These are phyloP conservation scores for Lupinus albus DNA, from an alignment of 306 rosid species.

Conservation along the genomic window DNA sequence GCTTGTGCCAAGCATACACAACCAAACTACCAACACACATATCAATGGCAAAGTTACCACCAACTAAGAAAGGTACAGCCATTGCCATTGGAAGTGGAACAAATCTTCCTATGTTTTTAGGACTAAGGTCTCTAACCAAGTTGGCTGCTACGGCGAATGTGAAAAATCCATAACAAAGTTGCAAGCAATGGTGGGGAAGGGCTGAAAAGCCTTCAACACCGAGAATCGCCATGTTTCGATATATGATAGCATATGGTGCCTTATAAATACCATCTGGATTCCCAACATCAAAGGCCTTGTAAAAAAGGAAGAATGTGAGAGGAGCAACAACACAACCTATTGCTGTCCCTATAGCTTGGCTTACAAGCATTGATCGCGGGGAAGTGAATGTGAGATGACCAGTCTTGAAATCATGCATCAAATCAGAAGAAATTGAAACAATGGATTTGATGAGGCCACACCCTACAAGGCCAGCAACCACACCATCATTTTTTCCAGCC, in stretches of 20 bases:
- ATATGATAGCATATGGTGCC: slow-evolving; percentile 91
- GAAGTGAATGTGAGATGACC: slow-evolving; percentile 94
- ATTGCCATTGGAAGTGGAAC: slow-evolving; percentile 97
- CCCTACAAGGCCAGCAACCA: slow-evolving; percentile 92
- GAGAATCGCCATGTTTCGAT: slow-evolving; percentile 94
- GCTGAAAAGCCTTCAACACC: slow-evolving; percentile 95
- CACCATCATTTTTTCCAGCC: slow-evolving; percentile 68
- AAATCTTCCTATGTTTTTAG: slow-evolving; percentile 59
- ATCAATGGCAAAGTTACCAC: slow-evolving; percentile 91
- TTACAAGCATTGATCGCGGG: slow-evolving; percentile 86
- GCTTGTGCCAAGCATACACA: slow-evolving; percentile 76
- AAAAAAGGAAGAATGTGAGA: slow-evolving; percentile 79
- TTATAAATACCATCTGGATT: slow-evolving; percentile 84
- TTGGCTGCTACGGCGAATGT: slow-evolving; percentile 75
- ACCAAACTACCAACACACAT: slow-evolving; percentile 90
- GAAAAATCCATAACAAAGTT: slow-evolving; percentile 82
- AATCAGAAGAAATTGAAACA: slow-evolving; percentile 89
- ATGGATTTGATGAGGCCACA: slow-evolving; percentile 94
- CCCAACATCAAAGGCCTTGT: slow-evolving; percentile 91
- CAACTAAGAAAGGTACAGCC: slow-evolving; percentile 97
- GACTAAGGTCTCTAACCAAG: slow-evolving; percentile 71
- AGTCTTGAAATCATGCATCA: slow-evolving; percentile 96
- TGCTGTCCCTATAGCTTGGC: slow-evolving; percentile 95
- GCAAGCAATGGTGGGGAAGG: slow-evolving; percentile 81
- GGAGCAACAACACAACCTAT: slow-evolving; percentile 95